Percentiles rank a stretch among this genome's conserved stretches.
Conservation (phyloP, 2,329 filamentous ascomycete genomes). For the Chaetoscypha palmicola region DNA sequence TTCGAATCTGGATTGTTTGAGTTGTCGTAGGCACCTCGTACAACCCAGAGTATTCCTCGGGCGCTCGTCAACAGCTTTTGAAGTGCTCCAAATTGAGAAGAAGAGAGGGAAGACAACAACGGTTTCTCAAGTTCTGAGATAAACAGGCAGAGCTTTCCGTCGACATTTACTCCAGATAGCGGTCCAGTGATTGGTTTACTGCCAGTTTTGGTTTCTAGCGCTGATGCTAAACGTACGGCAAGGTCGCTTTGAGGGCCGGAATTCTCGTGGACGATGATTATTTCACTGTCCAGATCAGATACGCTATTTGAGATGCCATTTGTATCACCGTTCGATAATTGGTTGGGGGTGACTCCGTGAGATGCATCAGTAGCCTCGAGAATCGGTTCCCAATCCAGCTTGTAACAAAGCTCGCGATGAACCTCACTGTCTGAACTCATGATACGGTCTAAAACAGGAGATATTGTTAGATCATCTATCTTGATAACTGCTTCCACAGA, state of each 20-base stretch:
- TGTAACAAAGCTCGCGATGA: conserved; percentile 41
- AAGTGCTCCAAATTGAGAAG: conserved; percentile 37
- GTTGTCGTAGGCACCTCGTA: conserved; percentile 36
- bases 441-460: conserved; percentile 36
- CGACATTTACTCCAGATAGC: conserved; percentile 28
- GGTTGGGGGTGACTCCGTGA: too few species aligned
- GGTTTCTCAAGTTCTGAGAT: conserved; percentile 38
- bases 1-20: conserved; percentile 23
- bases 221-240: conserved; percentile 32
- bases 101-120: conserved; percentile 36
- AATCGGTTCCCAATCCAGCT: conserved; percentile 39
- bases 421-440: conserved; percentile 25
- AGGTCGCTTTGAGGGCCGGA: conserved; percentile 27
- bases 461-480: conserved; percentile 34
- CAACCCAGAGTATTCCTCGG: conserved; percentile 43
- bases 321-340: neutral
- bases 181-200: conserved; percentile 31
- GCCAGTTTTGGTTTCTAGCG: conserved; percentile 31
- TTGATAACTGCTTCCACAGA: conserved; percentile 32
- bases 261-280: conserved; percentile 18
- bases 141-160: conserved; percentile 36
- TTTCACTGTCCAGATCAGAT: neutral
- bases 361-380: conserved; percentile 8
- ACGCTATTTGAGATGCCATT: neutral
- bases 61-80: conserved; percentile 34